Evolutionary conservation across 768 basidiomycete species (phyloP).

Genomic region (Strobilomyces echinocephalus): DNA sequence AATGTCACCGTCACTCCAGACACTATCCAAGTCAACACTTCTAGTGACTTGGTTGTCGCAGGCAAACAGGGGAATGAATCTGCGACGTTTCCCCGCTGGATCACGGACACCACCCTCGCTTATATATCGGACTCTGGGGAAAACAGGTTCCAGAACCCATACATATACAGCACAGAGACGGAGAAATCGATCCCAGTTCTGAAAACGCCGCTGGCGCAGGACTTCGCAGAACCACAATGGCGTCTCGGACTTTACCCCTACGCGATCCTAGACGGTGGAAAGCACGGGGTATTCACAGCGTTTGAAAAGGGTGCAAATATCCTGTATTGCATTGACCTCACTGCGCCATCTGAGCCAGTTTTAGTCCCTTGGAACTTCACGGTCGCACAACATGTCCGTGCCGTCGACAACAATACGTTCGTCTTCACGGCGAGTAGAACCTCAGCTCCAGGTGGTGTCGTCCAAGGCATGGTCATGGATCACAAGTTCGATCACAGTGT

Average conservation of each 20-base stretch:
- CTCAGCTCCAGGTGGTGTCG: constrained; percentile 5
- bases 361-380: constrained; percentile 5
- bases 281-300: constrained; percentile 29
- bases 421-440: constrained; percentile 11
- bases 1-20: constrained; percentile 24
- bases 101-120: constrained; percentile 46
- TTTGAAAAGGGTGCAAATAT: constrained; percentile 28
- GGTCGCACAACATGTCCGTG: constrained; percentile 13
- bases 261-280: constrained; percentile 19
- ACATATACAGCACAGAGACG: constrained; percentile 21
- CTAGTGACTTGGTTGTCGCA: constrained; percentile 34
- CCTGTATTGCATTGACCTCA: constrained; percentile 30
- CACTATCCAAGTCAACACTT: background rate
- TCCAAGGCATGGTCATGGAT: constrained; percentile 4
- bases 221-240: constrained; percentile 24
- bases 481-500: constrained; percentile 4
- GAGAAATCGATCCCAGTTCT: constrained; percentile 26
- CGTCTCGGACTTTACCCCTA: constrained; percentile 16
- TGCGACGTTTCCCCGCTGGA: constrained; percentile 32
- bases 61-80: constrained; percentile 40
- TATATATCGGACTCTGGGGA: constrained; percentile 52
- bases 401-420: background rate
- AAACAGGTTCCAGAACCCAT: constrained; percentile 55
- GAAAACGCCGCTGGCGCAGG: constrained; percentile 15
- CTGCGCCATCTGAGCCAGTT: background rate